phyloP scores from a whole-genome alignment of 805 yeast genomes.

The Sporopachydermia quercuum region DNA sequence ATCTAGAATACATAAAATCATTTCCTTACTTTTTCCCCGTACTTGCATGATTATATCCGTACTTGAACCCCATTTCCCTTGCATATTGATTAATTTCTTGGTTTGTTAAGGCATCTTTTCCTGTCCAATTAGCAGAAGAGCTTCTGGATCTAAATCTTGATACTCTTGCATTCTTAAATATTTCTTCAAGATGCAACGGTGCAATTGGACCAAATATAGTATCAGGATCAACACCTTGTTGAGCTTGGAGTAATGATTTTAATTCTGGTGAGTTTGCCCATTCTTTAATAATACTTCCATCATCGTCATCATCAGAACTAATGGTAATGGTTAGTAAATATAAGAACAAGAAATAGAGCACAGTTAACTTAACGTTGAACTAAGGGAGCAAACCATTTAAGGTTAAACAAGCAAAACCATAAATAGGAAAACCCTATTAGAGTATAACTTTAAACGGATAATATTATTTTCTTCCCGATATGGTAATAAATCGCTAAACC shows the following conservation, averaged over 20 bases:
- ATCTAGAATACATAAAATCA: too few species aligned
- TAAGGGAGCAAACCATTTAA: too few species aligned
- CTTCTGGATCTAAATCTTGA: constrained; percentile 40
- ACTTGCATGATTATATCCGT: too few species aligned
- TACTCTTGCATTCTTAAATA: constrained; percentile 34
- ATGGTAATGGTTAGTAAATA: neutral
- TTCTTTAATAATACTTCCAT: constrained; percentile 30
- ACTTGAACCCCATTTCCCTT: constrained; percentile 27
- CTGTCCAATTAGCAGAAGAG: constrained; percentile 37
- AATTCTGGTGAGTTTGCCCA: constrained; percentile 55
- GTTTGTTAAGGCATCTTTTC: constrained; percentile 28
- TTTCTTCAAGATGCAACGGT: constrained; percentile 51
- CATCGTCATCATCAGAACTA: constrained; percentile 38
- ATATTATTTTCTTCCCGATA: too few species aligned
- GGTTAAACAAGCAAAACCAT: too few species aligned
- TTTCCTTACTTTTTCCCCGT: too few species aligned
- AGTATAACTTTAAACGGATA: too few species aligned
- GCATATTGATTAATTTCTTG: constrained; percentile 35
- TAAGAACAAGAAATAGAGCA: neutral
- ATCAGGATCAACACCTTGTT: constrained; percentile 43
- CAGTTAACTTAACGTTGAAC: too few species aligned
- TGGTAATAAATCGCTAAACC: too few species aligned
- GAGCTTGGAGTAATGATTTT: constrained; percentile 30
- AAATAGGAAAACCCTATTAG: too few species aligned
- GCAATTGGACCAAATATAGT: constrained; percentile 64